Evolutionary conservation across 2,329 filamentous ascomycete genomes (phyloP).

Genomic region (Rachicladosporium sp.): DNA sequence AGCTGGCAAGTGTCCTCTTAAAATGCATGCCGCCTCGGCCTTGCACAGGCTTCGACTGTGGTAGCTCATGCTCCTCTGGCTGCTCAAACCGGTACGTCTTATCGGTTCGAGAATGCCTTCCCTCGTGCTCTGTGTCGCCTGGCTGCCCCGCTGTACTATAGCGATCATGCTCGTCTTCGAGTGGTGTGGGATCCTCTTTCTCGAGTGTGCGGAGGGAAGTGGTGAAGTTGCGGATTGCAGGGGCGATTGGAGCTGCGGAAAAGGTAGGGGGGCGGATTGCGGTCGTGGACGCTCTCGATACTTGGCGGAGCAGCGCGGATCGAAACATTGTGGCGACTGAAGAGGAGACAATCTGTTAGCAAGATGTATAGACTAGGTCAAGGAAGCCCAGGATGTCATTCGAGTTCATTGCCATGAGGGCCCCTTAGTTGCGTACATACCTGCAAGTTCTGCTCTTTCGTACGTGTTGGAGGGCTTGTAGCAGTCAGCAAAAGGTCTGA

Average conservation of each 20-base stretch:
- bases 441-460: no score
- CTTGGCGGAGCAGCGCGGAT: constrained; percentile 20
- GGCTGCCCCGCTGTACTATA: constrained; percentile 23
- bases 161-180: constrained; percentile 17
- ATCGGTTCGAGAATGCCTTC: constrained; percentile 68
- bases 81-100: constrained; percentile 67
- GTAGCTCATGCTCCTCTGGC: constrained; percentile 61
- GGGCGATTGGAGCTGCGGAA: constrained; percentile 9
- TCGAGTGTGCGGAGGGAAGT: constrained; percentile 12
- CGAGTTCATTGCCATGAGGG: no score
- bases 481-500: no score
- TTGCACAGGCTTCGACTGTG: constrained; percentile 55
- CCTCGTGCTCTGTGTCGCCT: constrained; percentile 38
- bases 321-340: constrained; percentile 17
- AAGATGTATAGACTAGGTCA: no score
- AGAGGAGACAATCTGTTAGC: no score
- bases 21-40: constrained; percentile 70
- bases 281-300: constrained; percentile 20
- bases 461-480: no score
- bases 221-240: constrained; percentile 2
- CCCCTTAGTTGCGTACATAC: no score
- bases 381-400: no score
- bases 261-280: constrained; percentile 12
- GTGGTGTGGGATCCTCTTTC: constrained; percentile 11
- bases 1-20: constrained; percentile 72